These are phyloP conservation scores for Candida yuanshanica DNA, from an alignment of 805 yeast species.

Conservation along the genomic window DNA sequence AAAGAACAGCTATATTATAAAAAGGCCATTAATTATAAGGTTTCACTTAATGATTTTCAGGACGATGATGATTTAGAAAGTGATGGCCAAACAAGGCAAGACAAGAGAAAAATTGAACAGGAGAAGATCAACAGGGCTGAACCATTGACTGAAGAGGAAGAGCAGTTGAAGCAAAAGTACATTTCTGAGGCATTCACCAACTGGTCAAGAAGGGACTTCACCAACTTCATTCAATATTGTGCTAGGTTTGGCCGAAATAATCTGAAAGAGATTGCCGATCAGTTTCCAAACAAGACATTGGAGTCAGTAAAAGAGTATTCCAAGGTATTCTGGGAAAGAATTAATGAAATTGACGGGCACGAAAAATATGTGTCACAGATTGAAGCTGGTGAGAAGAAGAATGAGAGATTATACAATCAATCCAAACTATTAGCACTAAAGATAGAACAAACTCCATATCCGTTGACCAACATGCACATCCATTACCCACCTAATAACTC, in stretches of 20 bases:
- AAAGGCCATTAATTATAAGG: slow-evolving; percentile 52
- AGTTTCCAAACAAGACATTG: slow-evolving; percentile 48
- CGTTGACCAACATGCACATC: slow-evolving; percentile 56
- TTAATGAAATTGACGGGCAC: slow-evolving; percentile 57
- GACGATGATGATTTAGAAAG: slow-evolving; percentile 33
- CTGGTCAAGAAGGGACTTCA: slow-evolving; percentile 75
- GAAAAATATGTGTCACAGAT: slow-evolving; percentile 69
- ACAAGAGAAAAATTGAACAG: slow-evolving; percentile 34
- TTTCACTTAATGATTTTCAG: slow-evolving; percentile 55
- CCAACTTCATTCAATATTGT: slow-evolving; percentile 62
- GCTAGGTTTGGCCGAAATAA: slow-evolving; percentile 60
- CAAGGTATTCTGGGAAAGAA: slow-evolving; percentile 58
- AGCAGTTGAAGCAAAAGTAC: slow-evolving; percentile 43
- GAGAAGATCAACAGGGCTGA: slow-evolving; percentile 49
- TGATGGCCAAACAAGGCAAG: slow-evolving; percentile 13
- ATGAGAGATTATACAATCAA: slow-evolving; percentile 49
- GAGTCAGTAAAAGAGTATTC: slow-evolving; percentile 59
- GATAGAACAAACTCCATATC: slow-evolving; percentile 47
- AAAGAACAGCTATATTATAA: slow-evolving; percentile 63
- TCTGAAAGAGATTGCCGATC: slow-evolving; percentile 42
- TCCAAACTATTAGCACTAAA: slow-evolving; percentile 49
- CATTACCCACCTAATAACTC: slow-evolving; percentile 83
- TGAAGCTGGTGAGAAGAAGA: slow-evolving; percentile 66
- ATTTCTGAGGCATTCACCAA: slow-evolving; percentile 53
- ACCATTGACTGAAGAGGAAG: slow-evolving; percentile 62